Evolutionary conservation across 768 basidiomycete species (phyloP).

Genomic region (Trametopsis cervina): DNA sequence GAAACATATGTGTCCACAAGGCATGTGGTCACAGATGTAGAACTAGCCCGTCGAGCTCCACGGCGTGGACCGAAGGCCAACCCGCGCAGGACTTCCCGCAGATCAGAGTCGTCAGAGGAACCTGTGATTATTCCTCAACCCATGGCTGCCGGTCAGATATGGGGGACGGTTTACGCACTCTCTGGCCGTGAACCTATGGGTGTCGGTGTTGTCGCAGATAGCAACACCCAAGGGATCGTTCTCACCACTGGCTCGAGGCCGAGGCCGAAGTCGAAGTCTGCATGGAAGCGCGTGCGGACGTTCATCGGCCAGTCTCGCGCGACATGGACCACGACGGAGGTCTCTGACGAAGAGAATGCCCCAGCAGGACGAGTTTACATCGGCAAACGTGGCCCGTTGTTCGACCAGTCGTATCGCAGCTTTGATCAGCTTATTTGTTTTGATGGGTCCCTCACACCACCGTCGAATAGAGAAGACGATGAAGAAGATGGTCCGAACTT

Average conservation of each 20-base stretch:
- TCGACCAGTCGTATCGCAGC: not conserved
- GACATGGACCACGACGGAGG: not conserved
- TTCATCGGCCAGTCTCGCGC: not conserved
- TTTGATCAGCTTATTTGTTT: not conserved
- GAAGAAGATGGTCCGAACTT: not conserved
- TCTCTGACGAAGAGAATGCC: not conserved
- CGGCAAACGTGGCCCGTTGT: not conserved
- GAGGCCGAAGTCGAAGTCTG: not conserved
- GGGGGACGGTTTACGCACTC: constrained; percentile 14
- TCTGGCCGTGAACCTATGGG: constrained; percentile 6
- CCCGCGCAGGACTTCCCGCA: not conserved
- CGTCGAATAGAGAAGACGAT: not conserved
- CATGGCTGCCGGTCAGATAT: constrained; percentile 3
- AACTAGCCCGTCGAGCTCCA: not conserved
- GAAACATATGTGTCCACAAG: constrained; percentile 35
- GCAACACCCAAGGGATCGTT: not conserved
- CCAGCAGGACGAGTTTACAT: not conserved
- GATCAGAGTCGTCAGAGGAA: not conserved
- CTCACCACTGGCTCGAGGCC: not conserved
- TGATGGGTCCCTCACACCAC: not conserved
- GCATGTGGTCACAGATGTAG: not conserved
- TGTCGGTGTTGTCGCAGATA: constrained; percentile 6
- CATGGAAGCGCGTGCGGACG: not conserved
- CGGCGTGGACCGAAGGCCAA: not conserved
- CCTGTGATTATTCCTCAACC: not conserved